Evolutionary conservation across 2,329 filamentous ascomycete genomes (phyloP), one percentile per base, ranked within the genome.

Genomic region (Penicillium hordei): DNA sequence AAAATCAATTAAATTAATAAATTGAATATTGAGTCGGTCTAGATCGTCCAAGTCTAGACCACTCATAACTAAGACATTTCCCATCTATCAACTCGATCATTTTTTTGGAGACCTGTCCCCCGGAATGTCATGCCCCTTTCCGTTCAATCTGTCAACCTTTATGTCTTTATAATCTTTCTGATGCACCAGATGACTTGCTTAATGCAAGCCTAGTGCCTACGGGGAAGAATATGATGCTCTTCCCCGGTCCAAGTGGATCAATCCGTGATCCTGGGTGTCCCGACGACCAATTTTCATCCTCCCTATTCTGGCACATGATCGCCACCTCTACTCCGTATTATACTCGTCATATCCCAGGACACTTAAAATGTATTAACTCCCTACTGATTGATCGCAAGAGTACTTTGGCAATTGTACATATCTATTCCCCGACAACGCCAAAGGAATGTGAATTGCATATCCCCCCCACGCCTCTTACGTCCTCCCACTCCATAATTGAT

Each of bases 171-270:
- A 36, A 34, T 15, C 29, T 54, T 42, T 53, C 9, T 38, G 46
- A 51, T 55, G 31, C 31, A 39, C 51, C 51, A 48, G 38, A 56
- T 56, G 53, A 38, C 53, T 56, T 56, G 53, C 53, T 42, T 52
- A 23, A 51, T 56, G 53, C 53, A 56, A 39, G 57, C 31, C 43
- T 51, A 52, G 51, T 40, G 33, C 9, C 23, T 29, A 21, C 33
- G 46, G 53, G 53, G 39, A 56, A 44, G 39, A 56, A 34, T 23
- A n/a, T 29, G 23, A 44, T 15, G 19, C 10, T 33, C 40, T 60
- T 60, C 61, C 61, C 61, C 60, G 61, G 39, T 19, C 54, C 21
- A 58, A 62, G 61, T 64, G 61, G 61, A 52, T 54, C 43, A 21
- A 54, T 42, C 60, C 57, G 21, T 29, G 39, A 34, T 34, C 50